These are phyloP conservation scores for Hanseniaspora uvarum DNA, from an alignment of 1,139 yeast species.

Conservation along the genomic window DNA sequence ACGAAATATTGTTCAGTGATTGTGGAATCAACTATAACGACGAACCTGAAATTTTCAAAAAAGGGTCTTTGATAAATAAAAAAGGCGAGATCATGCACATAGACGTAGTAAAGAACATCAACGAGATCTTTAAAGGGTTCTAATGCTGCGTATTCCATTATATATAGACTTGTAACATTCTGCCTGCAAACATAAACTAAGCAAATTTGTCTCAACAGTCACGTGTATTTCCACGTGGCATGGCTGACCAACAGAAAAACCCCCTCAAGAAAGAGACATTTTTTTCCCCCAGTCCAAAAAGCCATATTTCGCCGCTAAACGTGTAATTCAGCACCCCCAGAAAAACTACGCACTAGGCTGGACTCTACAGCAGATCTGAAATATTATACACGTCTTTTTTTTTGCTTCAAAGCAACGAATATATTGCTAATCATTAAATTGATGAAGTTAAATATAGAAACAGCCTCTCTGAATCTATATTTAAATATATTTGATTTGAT, in stretches of 20 bases:
- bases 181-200: no score
- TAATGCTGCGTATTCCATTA: constrained; percentile 2
- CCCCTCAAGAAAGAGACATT: neutral
- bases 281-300: neutral
- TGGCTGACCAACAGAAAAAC: no score
- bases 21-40: constrained; percentile 83
- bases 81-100: constrained; percentile 38
- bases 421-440: neutral
- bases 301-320: no score
- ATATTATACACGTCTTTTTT: neutral
- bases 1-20: constrained; percentile 67
- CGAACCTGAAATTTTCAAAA: constrained; percentile 76
- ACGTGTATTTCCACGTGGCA: no score
- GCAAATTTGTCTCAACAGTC: no score
- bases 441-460: neutral
- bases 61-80: constrained; percentile 67
- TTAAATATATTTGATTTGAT: neutral
- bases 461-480: neutral
- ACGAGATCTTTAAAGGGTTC: constrained; percentile 30
- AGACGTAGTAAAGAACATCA: constrained; percentile 33
- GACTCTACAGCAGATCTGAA: neutral
- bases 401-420: neutral
- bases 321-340: no score
- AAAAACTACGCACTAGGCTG: neutral
- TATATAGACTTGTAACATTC: no score